Percentiles rank a stretch among this genome's conserved stretches.
Conservation (phyloP, 208 protist genomes). For the Leishmania turanica region DNA sequence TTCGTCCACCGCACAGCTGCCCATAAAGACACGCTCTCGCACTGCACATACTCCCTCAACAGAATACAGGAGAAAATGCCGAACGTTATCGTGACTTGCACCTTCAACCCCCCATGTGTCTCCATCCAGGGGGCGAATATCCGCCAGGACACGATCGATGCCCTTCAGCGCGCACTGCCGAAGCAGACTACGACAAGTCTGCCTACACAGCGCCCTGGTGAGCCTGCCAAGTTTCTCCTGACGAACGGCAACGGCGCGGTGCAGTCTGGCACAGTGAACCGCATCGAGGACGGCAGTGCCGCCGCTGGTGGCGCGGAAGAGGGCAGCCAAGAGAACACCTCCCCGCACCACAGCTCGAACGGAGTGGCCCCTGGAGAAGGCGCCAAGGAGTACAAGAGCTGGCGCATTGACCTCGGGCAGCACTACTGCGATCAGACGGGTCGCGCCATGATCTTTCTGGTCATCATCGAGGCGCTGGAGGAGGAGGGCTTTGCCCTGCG, state of each 20-base stretch:
- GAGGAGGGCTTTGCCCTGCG: conserved; percentile 76
- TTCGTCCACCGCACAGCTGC: not conserved
- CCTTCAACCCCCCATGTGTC: conserved; percentile 80
- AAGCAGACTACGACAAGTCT: conserved; percentile 64
- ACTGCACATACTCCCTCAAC: not conserved
- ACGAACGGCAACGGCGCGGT: conserved; percentile 24
- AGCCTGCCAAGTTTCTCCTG: conserved; percentile 56
- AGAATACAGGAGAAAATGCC: conserved; percentile 49
- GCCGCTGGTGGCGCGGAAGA: not conserved
- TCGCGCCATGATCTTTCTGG: conserved; percentile 63
- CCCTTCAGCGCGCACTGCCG: conserved; percentile 64
- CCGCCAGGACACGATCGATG: conserved; percentile 79
- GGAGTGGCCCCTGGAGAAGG: conserved; percentile 18
- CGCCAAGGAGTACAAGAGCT: conserved; percentile 48
- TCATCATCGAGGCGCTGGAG: conserved; percentile 69
- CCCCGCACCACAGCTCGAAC: not conserved
- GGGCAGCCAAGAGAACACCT: conserved; percentile 2
- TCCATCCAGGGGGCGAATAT: conserved; percentile 71
- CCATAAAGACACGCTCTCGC: not conserved
- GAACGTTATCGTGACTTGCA: conserved; percentile 80
- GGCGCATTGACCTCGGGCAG: conserved; percentile 66
- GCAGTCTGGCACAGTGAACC: not conserved
- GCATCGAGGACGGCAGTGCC: conserved; percentile 11
- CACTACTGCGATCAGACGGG: conserved; percentile 86
- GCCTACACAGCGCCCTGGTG: conserved; percentile 37